These are phyloP conservation scores for Neurospora sp. DNA, from an alignment of 495 filamentous ascomycete genomes.

Conservation along the genomic window DNA sequence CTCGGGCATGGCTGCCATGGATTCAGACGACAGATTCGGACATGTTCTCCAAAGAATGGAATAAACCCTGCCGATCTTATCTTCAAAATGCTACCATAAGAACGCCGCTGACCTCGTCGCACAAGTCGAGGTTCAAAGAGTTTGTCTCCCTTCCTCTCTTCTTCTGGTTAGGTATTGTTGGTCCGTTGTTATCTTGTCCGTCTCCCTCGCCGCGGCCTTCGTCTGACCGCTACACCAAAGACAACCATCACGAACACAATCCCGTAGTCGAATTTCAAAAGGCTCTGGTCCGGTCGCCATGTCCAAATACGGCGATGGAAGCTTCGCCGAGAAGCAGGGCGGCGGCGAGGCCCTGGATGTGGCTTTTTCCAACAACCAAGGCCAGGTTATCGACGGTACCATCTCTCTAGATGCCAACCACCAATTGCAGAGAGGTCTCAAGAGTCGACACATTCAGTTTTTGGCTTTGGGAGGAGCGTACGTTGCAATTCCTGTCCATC, in stretches of 20 bases:
- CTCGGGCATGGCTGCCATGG: background rate
- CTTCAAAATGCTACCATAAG: background rate
- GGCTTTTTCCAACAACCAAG: background rate
- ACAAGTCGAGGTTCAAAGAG: background rate
- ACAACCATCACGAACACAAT: background rate
- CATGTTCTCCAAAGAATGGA: background rate
- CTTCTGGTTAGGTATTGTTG: background rate
- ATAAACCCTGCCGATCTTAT: background rate
- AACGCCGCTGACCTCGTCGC: background rate
- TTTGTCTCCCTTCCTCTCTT: background rate
- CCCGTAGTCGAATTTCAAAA: background rate
- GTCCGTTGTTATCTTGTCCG: background rate
- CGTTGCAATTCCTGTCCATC: slow-evolving; percentile 2
- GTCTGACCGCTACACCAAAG: background rate
- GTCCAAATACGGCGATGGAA: background rate
- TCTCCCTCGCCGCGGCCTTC: background rate
- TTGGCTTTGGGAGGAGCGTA: slow-evolving; percentile 56
- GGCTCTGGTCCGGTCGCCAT: background rate
- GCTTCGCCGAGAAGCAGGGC: background rate
- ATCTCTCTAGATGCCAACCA: slow-evolving; percentile 14
- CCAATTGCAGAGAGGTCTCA: slow-evolving; percentile 49
- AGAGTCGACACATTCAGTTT: slow-evolving; percentile 61
- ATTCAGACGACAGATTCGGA: background rate
- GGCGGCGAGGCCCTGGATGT: background rate
- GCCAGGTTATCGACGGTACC: slow-evolving; percentile 10